phyloP scores from a whole-genome alignment of 345 rosid species.

The Gynandropsis gynandra region DNA sequence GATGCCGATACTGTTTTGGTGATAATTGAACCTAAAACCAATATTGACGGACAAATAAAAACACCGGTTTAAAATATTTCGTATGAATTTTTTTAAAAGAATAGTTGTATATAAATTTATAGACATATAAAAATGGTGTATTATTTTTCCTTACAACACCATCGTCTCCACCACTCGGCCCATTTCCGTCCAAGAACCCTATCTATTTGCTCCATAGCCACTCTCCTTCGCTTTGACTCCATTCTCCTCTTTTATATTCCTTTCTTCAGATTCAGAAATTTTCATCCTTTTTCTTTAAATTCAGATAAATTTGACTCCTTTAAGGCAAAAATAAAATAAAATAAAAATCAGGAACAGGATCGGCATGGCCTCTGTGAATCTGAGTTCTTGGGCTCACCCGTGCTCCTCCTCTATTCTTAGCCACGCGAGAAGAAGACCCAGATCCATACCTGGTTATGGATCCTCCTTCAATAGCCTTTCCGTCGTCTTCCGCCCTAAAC shows the following conservation, averaged over 20 bases:
- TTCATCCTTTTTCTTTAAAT: background rate
- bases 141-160: constrained; percentile 8
- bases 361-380: constrained; percentile 47
- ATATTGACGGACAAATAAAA: background rate
- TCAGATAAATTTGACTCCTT: background rate
- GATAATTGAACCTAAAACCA: too few relatives aligned
- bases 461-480: constrained; percentile 20
- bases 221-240: constrained; percentile 15
- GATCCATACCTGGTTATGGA: constrained; percentile 22
- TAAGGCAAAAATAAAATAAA: background rate
- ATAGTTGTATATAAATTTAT: background rate
- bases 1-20: too few relatives aligned
- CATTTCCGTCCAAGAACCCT: constrained; percentile 17
- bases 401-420: constrained; percentile 19
- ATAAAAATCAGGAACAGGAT: background rate
- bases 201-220: constrained; percentile 2
- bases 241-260: background rate
- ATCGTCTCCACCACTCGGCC: constrained; percentile 26
- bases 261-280: background rate
- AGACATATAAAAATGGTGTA: background rate
- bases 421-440: constrained; percentile 27
- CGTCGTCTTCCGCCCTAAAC: constrained; percentile 10
- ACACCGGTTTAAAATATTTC: background rate
- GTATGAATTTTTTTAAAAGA: background rate
- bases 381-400: constrained; percentile 37